phyloP scores from a whole-genome alignment of 352 stramenopile species.

The Thalassiosira exigua region DNA sequence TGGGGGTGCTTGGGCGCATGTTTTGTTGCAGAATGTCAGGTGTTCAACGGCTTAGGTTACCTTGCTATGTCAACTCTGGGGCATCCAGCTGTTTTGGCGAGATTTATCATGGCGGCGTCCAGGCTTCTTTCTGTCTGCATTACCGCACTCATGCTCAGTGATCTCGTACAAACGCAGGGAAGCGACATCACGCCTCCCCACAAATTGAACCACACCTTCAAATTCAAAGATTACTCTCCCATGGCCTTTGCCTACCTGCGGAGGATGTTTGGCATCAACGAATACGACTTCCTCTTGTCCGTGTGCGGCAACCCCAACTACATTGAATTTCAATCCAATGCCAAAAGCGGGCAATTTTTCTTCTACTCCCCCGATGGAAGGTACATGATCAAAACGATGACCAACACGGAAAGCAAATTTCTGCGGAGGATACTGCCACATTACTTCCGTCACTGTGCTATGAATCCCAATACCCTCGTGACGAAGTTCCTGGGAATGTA shows the following conservation, averaged over 20 bases:
- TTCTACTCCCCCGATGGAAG: slow-evolving; percentile 98
- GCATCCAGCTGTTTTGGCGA: too few relatives aligned
- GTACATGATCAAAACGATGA: slow-evolving; percentile 99
- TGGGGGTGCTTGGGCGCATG: too few relatives aligned
- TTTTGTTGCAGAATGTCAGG: too few relatives aligned
- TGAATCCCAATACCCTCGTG: slow-evolving; percentile 97
- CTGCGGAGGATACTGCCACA: slow-evolving; percentile 94
- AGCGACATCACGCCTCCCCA: slow-evolving; percentile 85
- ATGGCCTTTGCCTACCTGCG: slow-evolving; percentile 89
- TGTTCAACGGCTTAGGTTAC: too few relatives aligned
- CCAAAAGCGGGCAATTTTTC: slow-evolving; percentile 99
- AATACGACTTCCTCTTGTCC: slow-evolving; percentile 91
- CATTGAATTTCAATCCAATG: slow-evolving; percentile 98
- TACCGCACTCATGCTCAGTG: too few relatives aligned
- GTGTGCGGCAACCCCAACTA: slow-evolving; percentile 92
- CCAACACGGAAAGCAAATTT: slow-evolving; percentile 98
- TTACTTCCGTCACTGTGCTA: slow-evolving; percentile 97
- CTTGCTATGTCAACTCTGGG: too few relatives aligned
- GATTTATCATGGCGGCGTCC: too few relatives aligned
- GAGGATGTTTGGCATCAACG: slow-evolving; percentile 88
- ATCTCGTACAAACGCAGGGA: slow-evolving; percentile 36
- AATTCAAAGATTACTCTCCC: slow-evolving; percentile 91
- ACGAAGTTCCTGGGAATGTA: slow-evolving; percentile 98
- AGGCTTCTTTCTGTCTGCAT: too few relatives aligned
- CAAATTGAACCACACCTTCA: slow-evolving; percentile 88